Evolutionary conservation across 179 eudicot species (phyloP).

Genomic region (Silene coronaria): DNA sequence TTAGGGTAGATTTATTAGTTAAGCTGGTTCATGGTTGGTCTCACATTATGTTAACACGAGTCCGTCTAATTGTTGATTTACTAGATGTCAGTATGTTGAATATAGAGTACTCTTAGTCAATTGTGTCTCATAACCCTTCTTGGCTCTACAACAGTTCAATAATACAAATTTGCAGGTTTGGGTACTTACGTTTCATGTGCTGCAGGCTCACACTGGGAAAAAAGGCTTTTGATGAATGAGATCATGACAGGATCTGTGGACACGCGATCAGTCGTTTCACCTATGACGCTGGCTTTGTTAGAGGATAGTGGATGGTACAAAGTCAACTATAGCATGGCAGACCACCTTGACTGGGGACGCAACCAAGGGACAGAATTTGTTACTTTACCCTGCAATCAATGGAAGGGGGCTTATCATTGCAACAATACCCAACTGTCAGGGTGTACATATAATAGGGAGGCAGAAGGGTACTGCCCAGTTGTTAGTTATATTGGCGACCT

Average conservation of each 20-base stretch:
- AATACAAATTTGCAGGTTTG: conserved; percentile 1
- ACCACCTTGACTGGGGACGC: conserved; percentile 85
- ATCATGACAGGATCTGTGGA: conserved; percentile 99
- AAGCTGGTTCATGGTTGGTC: not conserved
- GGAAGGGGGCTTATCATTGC: conserved; percentile 98
- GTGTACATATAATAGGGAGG: conserved; percentile 95
- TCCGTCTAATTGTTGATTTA: not conserved
- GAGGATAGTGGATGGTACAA: conserved; percentile 98
- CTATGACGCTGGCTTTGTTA: conserved; percentile 86
- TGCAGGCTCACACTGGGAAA: conserved; percentile 98
- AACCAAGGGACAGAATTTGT: conserved; percentile 92
- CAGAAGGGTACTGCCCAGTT: conserved; percentile 98
- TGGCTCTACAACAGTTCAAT: not conserved
- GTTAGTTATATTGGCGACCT: conserved; percentile 70
- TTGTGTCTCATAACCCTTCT: not conserved
- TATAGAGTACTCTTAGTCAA: not conserved
- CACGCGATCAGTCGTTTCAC: conserved; percentile 88
- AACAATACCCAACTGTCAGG: conserved; percentile 89
- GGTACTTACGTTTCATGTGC: conserved; percentile 20
- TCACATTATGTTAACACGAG: not conserved
- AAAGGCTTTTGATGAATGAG: conserved; percentile 96
- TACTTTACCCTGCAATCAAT: conserved; percentile 70
- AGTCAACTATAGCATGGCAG: conserved; percentile 96
- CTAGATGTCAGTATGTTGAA: not conserved
- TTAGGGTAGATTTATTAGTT: not conserved